Base-by-base conservation (phyloP, 1,139 yeast genomes). In the Suhomyces bribrorum region DNA sequence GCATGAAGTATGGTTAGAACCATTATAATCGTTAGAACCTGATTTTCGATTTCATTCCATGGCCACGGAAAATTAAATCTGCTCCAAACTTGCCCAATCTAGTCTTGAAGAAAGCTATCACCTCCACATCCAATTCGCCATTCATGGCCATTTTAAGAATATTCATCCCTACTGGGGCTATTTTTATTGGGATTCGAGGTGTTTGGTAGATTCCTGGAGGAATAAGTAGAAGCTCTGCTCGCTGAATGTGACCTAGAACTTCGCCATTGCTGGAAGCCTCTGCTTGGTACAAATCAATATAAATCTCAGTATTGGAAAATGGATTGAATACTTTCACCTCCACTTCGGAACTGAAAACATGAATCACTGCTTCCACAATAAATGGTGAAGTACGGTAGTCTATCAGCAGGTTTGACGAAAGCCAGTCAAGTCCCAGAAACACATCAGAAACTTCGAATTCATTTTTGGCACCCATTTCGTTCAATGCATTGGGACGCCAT, bases 301-400 rank as follows among this genome's bases (percentile, higher is more conserved):
- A 48, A 1, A 75, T 53, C 14, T 66, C 72, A 7, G 64, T 53
- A 46, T 79, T 78, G 9, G 48, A 40, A 1, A 79, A 48, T 0
- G 86, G 86, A 44, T 80, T 80, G 53, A 53, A 76, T 0, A 79
- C 58, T 1, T 69, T 66, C 35, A 79, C 49, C 46, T 78, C 81
- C 7, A 77, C 66, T 37, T 77, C 79, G 0, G 81, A 73, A 2
- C 72, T 62, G 48, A 79, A 54, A 3, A 79, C 46, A 54, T 79
- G 83, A 54, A 79, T 70, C 0, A 73, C 72, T 1, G 78, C 65
- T 6, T 66, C 73, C 3, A 72, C 38, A 7, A 78, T 50, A 41
- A 74, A 73, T 7, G 59, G 52, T 20, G 23, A 20, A 8, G 23
- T 4, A 8, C 23, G 8, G 23, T 20, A 20, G 23, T 8, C 11